Evolutionary conservation across 805 yeast genomes (phyloP), one percentile per base, ranked within the genome.

Genomic region (Danielozyma ontarioensis): DNA sequence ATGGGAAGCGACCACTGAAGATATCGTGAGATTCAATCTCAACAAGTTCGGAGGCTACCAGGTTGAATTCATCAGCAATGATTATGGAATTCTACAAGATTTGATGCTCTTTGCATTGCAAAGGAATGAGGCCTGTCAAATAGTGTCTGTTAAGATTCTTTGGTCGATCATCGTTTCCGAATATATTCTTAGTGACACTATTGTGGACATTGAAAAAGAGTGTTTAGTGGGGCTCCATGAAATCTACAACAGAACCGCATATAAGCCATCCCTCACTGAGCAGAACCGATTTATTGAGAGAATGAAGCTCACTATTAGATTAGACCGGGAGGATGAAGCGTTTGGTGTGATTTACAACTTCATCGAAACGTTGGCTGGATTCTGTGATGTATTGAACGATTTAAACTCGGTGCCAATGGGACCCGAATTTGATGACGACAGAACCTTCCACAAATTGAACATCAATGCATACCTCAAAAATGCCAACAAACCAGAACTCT

Each of bases 371-470:
- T 46, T 84, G 25, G 57, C 76, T 17, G 80, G 76, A 16, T 83
- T 84, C 56, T 58, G 85, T 37, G 76, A 70, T 34, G 75, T 78
- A 12, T 68, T 83, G 48, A 70, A 76, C 40, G 86, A 83, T 47
- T 72, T 83, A 46, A 74, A 74, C 45, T 72, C 74, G 37, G 86
- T 87, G 36, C 96, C 96, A 11, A 72, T 70, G 29, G 88, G 88
- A 13, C 79, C 79, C 27, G 95, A 86, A 49, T 88, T 83, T 56
- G 90, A 83, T 47, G 90, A 84, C 53, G 96, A 87, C 56, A 69
- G 95, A 49, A 80, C 88, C 4, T 82, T 83, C 72, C 83, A 82
- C 52, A 76, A 77, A 39, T 68, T 87, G 51, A 82, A 80, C 47
- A 79, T 86, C 48, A 75, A 84, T 41, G 80, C 87, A 27, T 85